Base-by-base conservation (phyloP, 2,329 filamentous ascomycete genomes). In the Fusarium brevicatenulatum region DNA sequence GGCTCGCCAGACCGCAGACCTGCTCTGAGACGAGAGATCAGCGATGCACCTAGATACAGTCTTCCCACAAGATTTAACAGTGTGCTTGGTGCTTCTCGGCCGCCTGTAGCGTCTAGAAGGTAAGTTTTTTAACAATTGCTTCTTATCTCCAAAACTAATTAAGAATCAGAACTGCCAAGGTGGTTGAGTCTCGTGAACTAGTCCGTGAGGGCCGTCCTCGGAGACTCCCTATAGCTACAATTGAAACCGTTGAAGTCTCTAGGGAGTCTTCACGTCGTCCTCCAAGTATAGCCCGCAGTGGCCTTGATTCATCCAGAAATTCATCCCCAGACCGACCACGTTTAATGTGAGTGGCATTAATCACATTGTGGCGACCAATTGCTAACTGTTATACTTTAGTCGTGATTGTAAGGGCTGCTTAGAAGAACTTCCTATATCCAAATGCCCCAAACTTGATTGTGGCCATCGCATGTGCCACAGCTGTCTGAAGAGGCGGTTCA, bases 391-490 rank as follows among this genome's bases (percentile, higher is more conserved):
- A 40, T 30, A 8, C 32, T 23, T 54, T 74, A 94, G 91, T 66
- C 87, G 92, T 49, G 88, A 92, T 77, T 97, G 94, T 76, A 84
- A 94, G 53, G 89, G 89, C 30, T 97, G 94, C 79, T 83, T 91
- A 78, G 91, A 93, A 71, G 91, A 93, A 70, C 83, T 92, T 5
- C 89, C 91, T 2, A 78, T 87, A 15, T 85, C 85, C 66, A 91
- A 90, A 80, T 88, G 91, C 39, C 91, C 91, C 42, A 93, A 91
- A 80, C 88, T 97, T 40, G 88, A 89, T 73, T 97, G 95, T 79
- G 90, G 90, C 6, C 94, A 97, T 81, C 89, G 90, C 70, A 95
- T 95, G 92, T 97, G 95, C 81, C 87, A 92, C 72, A 80, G 86
- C 12, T 97, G 95, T 80, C 85, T 97, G 44, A 92, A 90, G 80